These are phyloP conservation scores for Acer negundo DNA, from an alignment of 345 rosid genomes.

Conservation along the genomic window DNA sequence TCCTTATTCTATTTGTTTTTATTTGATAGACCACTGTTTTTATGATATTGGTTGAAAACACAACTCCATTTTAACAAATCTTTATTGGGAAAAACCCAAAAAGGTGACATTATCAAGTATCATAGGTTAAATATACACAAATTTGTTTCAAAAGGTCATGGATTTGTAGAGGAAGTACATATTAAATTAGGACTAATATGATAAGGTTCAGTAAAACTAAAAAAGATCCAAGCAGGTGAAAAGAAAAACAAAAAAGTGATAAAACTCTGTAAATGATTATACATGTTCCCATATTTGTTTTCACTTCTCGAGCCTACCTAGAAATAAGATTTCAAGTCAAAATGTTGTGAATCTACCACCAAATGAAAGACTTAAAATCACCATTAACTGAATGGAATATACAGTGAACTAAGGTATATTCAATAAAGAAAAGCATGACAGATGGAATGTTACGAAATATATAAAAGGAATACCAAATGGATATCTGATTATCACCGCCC, in stretches of 20 bases:
- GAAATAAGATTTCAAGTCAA: neutral
- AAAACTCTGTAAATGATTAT: neutral
- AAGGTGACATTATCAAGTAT: too few species aligned
- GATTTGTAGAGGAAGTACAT: too few species aligned
- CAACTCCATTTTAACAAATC: too few species aligned
- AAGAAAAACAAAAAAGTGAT: neutral
- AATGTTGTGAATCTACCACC: neutral
- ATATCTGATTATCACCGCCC: constrained; percentile 63
- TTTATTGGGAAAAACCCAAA: too few species aligned
- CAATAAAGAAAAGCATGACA: neutral
- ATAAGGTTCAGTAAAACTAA: too few species aligned
- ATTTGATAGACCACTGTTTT: too few species aligned
- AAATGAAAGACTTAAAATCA: neutral
- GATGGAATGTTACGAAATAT: neutral
- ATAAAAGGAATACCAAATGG: neutral
- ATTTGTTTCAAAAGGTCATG: too few species aligned
- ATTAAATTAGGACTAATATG: too few species aligned
- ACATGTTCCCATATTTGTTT: neutral
- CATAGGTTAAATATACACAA: too few species aligned
- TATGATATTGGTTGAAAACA: too few species aligned
- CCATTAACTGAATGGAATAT: neutral
- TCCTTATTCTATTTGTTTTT: too few species aligned
- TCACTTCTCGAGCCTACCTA: neutral
- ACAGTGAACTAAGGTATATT: neutral
- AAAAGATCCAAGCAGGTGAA: neutral